Conservation (phyloP, 2,329 filamentous ascomycete species). For the Pseudopyricularia javanii region DNA sequence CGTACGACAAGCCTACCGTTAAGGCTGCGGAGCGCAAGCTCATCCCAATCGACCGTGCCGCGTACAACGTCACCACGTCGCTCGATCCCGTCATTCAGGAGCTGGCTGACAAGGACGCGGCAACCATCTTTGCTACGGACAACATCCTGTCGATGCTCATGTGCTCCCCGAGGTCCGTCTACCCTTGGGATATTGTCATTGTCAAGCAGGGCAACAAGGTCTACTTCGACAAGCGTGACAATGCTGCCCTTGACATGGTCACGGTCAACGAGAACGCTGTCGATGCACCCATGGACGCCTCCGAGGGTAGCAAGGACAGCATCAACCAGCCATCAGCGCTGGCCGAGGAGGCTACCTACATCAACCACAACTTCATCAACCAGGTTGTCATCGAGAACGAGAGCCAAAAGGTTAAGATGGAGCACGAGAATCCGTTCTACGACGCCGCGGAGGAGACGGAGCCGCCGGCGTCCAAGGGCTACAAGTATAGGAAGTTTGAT, state of each 20-base stretch:
- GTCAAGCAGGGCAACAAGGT: conserved; percentile 89
- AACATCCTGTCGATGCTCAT: conserved; percentile 98
- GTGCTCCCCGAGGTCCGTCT: conserved; percentile 92
- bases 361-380: conserved; percentile 99
- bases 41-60: conserved; percentile 79
- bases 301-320: conserved; percentile 83
- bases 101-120: conserved; percentile 88
- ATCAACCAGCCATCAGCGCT: conserved; percentile 91
- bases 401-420: conserved; percentile 67
- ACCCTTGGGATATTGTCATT: conserved; percentile 97
- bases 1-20: conserved; percentile 85
- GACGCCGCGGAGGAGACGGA: conserved; percentile 86
- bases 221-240: conserved; percentile 97
- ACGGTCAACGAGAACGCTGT: conserved; percentile 98
- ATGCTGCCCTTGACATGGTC: conserved; percentile 88
- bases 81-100: conserved; percentile 96
- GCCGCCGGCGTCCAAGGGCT: conserved; percentile 87
- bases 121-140: conserved; percentile 92
- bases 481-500: conserved; percentile 97
- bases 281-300: conserved; percentile 82
- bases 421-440: conserved; percentile 93
- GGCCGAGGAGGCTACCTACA: conserved; percentile 95
- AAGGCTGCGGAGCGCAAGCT: conserved; percentile 83
- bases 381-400: conserved; percentile 84
- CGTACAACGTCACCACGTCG: conserved; percentile 96